These are phyloP conservation scores for Neopestalotiopsis rosae DNA, from an alignment of 2,329 filamentous ascomycete species.

Conservation along the genomic window DNA sequence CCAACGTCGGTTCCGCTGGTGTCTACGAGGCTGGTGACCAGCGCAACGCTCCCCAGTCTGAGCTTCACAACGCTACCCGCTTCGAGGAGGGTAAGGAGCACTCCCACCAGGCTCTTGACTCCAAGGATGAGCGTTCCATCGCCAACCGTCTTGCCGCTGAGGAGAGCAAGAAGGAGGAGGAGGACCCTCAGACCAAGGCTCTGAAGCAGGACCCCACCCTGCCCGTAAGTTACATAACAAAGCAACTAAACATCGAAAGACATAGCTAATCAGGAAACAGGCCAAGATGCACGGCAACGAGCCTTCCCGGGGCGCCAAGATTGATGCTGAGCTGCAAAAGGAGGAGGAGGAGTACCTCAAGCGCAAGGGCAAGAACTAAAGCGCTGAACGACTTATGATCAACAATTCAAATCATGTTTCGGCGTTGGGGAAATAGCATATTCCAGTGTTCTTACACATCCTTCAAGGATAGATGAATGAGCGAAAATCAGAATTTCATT, in stretches of 20 bases:
- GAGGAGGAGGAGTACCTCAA: conserved; percentile 71
- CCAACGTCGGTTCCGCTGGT: conserved; percentile 68
- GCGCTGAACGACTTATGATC: not conserved
- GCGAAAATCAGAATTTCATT: not conserved
- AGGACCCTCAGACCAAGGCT: conserved; percentile 48
- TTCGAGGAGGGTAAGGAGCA: conserved; percentile 76
- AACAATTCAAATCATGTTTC: not conserved
- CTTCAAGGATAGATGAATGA: conserved; percentile 3
- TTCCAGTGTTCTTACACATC: not conserved
- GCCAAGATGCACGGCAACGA: conserved; percentile 74
- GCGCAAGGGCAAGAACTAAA: conserved; percentile 61
- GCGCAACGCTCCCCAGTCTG: conserved; percentile 63
- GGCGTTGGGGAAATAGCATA: conserved; percentile 13
- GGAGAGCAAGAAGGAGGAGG: conserved; percentile 45
- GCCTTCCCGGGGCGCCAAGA: conserved; percentile 73
- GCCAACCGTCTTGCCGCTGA: conserved; percentile 73
- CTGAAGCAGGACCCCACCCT: conserved; percentile 66
- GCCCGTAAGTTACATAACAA: conserved; percentile 47
- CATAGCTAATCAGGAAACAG: conserved; percentile 36
- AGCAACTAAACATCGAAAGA: not conserved
- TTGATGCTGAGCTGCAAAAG: conserved; percentile 70
- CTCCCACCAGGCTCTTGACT: conserved; percentile 72
- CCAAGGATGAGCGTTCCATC: conserved; percentile 76
- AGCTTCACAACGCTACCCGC: conserved; percentile 56
- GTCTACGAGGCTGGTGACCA: conserved; percentile 83